These are phyloP conservation scores for Mucor velutinosus DNA, from an alignment of 371 early-diverging fungal genomes.

Conservation along the genomic window DNA sequence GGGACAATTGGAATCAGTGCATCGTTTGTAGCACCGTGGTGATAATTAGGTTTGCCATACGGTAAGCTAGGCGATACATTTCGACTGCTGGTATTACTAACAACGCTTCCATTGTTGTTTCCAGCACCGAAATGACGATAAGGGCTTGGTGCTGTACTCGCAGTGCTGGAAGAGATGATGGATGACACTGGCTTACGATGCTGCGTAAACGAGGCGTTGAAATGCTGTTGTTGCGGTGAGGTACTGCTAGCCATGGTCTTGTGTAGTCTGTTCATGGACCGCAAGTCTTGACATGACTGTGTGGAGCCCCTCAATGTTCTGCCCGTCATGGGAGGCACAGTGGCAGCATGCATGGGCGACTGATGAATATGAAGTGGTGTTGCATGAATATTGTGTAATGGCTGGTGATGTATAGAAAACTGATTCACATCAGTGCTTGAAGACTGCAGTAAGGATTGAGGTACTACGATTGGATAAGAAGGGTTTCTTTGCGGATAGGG, in stretches of 20 bases:
- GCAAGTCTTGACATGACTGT: slow-evolving; percentile 28
- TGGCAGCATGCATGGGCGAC: background rate
- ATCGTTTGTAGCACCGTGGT: background rate
- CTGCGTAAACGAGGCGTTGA: slow-evolving; percentile 5
- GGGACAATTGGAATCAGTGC: slow-evolving; percentile 2
- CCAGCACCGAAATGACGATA: slow-evolving; percentile 6
- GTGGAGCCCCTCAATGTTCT: slow-evolving; percentile 17
- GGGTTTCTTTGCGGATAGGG: background rate
- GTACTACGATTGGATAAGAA: slow-evolving; percentile 4
- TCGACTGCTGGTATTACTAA: background rate
- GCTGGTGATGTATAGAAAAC: slow-evolving; percentile 14
- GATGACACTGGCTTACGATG: slow-evolving; percentile 19
- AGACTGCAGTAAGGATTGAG: slow-evolving; percentile 11
- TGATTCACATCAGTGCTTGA: slow-evolving; percentile 20
- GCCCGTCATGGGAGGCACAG: background rate
- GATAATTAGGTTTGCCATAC: slow-evolving; percentile 5
- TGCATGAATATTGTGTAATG: slow-evolving; percentile 25
- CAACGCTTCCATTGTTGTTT: background rate
- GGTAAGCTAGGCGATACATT: slow-evolving; percentile 14
- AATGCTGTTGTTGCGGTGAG: slow-evolving; percentile 4
- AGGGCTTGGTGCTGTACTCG: slow-evolving; percentile 2
- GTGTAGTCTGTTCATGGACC: slow-evolving; percentile 17
- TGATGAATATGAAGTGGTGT: slow-evolving; percentile 17
- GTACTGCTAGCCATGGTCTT: background rate
- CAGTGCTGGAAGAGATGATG: slow-evolving; percentile 18